Conservation (phyloP, 2,329 filamentous ascomycete genomes). For the Colletotrichum filicis region DNA sequence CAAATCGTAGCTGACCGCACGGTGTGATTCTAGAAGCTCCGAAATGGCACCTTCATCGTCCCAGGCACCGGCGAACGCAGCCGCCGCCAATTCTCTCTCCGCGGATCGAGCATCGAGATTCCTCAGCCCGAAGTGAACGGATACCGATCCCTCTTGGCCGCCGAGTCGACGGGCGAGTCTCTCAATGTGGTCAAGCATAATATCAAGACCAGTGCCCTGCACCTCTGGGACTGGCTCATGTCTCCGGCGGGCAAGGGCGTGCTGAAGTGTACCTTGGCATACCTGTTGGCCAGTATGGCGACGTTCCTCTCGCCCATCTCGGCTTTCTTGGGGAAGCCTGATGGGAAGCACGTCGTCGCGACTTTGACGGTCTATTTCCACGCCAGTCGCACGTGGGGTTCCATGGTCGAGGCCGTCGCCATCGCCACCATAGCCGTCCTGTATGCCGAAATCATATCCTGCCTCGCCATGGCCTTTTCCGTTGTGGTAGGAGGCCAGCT, state of each 20-base stretch:
- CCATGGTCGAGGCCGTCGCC: slow-evolving; percentile 87
- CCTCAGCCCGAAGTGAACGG: slow-evolving; percentile 43
- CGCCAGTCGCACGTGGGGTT: slow-evolving; percentile 85
- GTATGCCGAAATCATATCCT: slow-evolving; percentile 76
- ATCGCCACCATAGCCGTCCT: slow-evolving; percentile 82
- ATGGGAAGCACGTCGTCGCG: slow-evolving; percentile 93
- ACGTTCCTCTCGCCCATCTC: slow-evolving; percentile 84
- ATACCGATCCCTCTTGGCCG: slow-evolving; percentile 48
- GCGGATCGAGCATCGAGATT: slow-evolving; percentile 56
- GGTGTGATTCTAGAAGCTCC: slow-evolving; percentile 68
- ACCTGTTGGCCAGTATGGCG: slow-evolving; percentile 85
- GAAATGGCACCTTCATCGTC: slow-evolving; percentile 88
- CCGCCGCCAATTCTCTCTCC: slow-evolving; percentile 82
- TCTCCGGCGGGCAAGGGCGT: slow-evolving; percentile 83
- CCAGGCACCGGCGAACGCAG: slow-evolving; percentile 88
- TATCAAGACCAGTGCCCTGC: slow-evolving; percentile 49
- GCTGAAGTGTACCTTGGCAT: slow-evolving; percentile 91
- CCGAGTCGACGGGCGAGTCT: slow-evolving; percentile 49
- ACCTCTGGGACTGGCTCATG: slow-evolving; percentile 68
- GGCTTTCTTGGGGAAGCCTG: slow-evolving; percentile 80
- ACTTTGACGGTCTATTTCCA: slow-evolving; percentile 97
- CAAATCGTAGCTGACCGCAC: slow-evolving; percentile 6
- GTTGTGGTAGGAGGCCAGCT: slow-evolving; percentile 67
- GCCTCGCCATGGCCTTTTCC: slow-evolving; percentile 89
- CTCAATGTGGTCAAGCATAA: slow-evolving; percentile 48